Evolutionary conservation across 805 yeast genomes (phyloP), one percentile per base, ranked within the genome.

Genomic region (Monosporozyma solicola): DNA sequence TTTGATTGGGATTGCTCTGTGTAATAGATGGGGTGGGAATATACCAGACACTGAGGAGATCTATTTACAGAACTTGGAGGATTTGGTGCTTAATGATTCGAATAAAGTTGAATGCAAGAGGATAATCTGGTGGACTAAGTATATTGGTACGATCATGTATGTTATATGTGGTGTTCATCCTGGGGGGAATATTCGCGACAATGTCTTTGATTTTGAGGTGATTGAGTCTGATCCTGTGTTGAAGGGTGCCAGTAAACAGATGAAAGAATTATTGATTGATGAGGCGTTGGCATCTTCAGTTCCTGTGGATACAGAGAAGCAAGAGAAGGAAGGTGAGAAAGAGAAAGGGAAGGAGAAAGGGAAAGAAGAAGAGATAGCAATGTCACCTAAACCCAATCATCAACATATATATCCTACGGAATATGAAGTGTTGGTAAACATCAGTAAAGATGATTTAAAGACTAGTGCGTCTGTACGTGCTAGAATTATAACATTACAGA

Each of bases 11-110:
- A 76, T 85, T 32, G 87, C 89, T 2, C 70, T 85, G 27, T 82
- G 89, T 69, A 87, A 84, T 59, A 73, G 94, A 58, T 86, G 92
- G 92, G 92, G 92, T 37, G 88, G 86, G 3, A 89, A 84, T 56
- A 71, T 85, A 13, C 85, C 88, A 15, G 80, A 78, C 43, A 68
- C 71, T 47, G 83, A 81, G 56, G 77, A 74, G 52, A 65, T 57
- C 22, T 77, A 73, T 59, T 77, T 77, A 58, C 65, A 72, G 10
- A 69, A 71, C 7, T 63, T 81, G 39, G 82, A 79, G 58, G 75
- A 72, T 48, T 60, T 79, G 39, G 83, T 80, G 5, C 62, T 77
- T 51, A 73, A 78, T 50, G 74, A 72, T 47, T 76, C 77, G 3
- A 66, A 70, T 55, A 68, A 67, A 48, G 63, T 71, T 20, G 77